Base-by-base conservation (phyloP, 139 green algal genomes). In the Mesotaenium endlicherianum region DNA sequence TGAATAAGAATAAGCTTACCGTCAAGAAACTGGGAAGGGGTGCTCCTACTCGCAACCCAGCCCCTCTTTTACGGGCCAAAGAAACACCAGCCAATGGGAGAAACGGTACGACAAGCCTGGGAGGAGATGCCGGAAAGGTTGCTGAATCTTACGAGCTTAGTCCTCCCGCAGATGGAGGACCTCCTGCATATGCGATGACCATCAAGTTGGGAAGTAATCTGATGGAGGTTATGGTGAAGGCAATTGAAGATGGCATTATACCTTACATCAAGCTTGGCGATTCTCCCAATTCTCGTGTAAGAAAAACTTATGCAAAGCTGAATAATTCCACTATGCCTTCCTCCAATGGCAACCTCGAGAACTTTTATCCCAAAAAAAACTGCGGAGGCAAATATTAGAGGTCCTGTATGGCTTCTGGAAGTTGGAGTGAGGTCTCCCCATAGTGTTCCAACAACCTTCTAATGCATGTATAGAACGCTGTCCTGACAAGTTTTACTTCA, bases 201-300 rank as follows among this genome's bases (percentile, higher is more conserved):
- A 72, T 72, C 8, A 72, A 72, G 60, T 5, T 72, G 60, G 41
- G 36, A 72, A 38, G 5, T 38, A 11, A 5, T 47, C 60, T 72
- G 5, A 72, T n/a, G 60, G 60, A 72, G 11, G 60, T 72, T 6
- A 8, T 72, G 60, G 5, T n/a, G 5, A 6, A 72, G 5, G 60
- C 60, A 40, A 38, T 47, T 11, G 36, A n/a, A 38, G 11, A 72
- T n/a, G 60, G 60, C 20, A 14, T 72, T 72, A 36, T 47, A 11
- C 60, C 60, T 36, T 36, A 72, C 8, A 72, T 72, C 11, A 72
- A 72, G 60, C 43, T 72, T 72, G 60, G 60, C 11, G n/a, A n/a
- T n/a, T n/a, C n/a, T n/a, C n/a, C n/a, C n/a, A n/a, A n/a, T n/a
- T n/a, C n/a, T n/a, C n/a, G n/a, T n/a, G n/a, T n/a, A 72, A 47